These are phyloP conservation scores for Filosporella fistucella DNA, from an alignment of 495 filamentous ascomycete species.

Conservation along the genomic window DNA sequence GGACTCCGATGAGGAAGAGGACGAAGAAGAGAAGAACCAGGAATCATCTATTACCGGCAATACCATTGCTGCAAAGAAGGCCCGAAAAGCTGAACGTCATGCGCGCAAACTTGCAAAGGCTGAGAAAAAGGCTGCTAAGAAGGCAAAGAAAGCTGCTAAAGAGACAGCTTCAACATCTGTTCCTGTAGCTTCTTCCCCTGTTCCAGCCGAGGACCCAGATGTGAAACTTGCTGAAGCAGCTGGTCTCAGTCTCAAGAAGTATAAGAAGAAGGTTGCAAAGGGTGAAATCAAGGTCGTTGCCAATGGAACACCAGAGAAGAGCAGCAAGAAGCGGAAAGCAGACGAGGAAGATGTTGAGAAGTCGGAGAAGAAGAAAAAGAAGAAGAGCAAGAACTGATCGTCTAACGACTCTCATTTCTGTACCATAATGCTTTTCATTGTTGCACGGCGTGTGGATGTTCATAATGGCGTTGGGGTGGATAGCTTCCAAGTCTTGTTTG, in stretches of 20 bases:
- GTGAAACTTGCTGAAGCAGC: conserved; percentile 54
- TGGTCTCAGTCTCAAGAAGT: conserved; percentile 63
- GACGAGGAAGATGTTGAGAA: conserved; percentile 36
- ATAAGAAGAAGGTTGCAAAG: conserved; percentile 65
- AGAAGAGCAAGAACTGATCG: conserved; percentile 29
- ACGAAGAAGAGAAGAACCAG: not conserved
- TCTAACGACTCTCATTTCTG: conserved; percentile 16
- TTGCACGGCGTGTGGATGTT: conserved; percentile 3
- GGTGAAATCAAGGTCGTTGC: conserved; percentile 58
- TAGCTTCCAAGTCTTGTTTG: not conserved
- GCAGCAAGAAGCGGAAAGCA: conserved; percentile 48
- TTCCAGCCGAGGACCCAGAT: conserved; percentile 14
- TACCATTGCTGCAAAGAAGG: conserved; percentile 25
- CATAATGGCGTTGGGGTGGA: not conserved
- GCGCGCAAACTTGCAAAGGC: conserved; percentile 28
- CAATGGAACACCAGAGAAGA: conserved; percentile 53
- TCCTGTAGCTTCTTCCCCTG: not conserved
- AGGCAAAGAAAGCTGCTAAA: conserved; percentile 25
- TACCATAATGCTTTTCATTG: conserved; percentile 22
- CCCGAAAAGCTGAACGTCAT: conserved; percentile 32
- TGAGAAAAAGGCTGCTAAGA: conserved; percentile 42
- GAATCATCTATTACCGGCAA: conserved; percentile 1
- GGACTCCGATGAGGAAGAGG: conserved; percentile 3
- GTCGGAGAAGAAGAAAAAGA: conserved; percentile 45
- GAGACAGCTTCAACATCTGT: conserved; percentile 41